Evolutionary conservation across 164 flowering plant genomes (phyloP).

Genomic region (Stephania cephalantha): DNA sequence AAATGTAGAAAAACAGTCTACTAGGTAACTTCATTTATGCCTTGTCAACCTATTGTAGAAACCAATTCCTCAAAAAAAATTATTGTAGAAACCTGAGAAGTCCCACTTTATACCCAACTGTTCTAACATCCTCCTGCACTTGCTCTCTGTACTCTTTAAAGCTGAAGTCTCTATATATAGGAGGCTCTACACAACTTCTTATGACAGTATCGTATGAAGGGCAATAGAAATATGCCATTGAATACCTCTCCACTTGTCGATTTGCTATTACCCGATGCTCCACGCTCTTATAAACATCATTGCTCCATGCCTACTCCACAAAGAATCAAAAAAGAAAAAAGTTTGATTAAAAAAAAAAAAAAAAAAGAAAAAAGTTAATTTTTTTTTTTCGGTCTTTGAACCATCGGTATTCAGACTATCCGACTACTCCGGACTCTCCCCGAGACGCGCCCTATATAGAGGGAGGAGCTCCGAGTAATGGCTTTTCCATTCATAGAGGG

Average conservation of each 20-base stretch:
- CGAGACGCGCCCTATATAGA: too few relatives aligned
- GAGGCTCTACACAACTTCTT: constrained; percentile 33
- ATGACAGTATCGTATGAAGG: constrained; percentile 61
- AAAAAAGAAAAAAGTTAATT: too few relatives aligned
- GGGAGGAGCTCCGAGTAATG: too few relatives aligned
- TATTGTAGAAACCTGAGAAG: constrained; percentile 54
- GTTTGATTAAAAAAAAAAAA: too few relatives aligned
- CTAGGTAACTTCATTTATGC: not conserved
- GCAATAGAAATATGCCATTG: constrained; percentile 70
- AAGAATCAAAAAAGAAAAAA: not conserved
- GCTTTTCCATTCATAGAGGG: too few relatives aligned
- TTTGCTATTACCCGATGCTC: constrained; percentile 67
- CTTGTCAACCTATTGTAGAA: constrained; percentile 24
- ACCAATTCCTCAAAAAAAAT: constrained; percentile 18
- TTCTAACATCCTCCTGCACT: constrained; percentile 60
- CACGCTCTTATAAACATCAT: constrained; percentile 67
- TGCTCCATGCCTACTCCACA: constrained; percentile 76
- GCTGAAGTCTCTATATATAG: constrained; percentile 54
- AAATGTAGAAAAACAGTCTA: not conserved
- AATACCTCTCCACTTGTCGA: constrained; percentile 45
- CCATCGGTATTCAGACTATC: too few relatives aligned
- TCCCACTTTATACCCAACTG: constrained; percentile 59
- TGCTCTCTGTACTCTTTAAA: constrained; percentile 60
- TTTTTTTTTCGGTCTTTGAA: too few relatives aligned
- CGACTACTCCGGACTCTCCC: too few relatives aligned